Evolutionary conservation across 2,329 filamentous ascomycete species (phyloP).

Genomic region (Colletotrichum salicis): DNA sequence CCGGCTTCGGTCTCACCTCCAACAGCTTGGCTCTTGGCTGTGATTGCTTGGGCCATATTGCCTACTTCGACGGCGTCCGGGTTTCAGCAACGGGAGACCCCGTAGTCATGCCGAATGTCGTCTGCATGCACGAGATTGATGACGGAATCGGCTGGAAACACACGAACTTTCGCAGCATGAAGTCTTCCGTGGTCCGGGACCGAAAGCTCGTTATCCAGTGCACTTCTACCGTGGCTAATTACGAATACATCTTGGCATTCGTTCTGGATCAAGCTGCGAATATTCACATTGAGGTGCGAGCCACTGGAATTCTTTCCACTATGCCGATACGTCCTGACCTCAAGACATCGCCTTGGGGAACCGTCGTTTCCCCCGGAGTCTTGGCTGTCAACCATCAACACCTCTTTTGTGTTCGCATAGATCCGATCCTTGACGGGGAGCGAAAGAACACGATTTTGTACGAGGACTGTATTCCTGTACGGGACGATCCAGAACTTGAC

Average conservation of each 20-base stretch:
- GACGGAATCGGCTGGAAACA: constrained; percentile 80
- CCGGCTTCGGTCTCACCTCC: constrained; percentile 70
- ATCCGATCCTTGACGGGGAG: constrained; percentile 64
- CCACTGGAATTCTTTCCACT: constrained; percentile 68
- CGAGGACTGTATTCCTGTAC: constrained; percentile 11
- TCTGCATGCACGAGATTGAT: constrained; percentile 82
- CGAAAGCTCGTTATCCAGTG: constrained; percentile 69
- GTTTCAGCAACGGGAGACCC: constrained; percentile 71
- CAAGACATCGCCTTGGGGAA: constrained; percentile 58
- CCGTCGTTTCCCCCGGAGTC: constrained; percentile 66
- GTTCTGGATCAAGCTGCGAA: constrained; percentile 65
- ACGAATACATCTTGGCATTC: constrained; percentile 57
- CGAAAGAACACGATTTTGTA: constrained; percentile 57
- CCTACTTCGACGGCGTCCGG: constrained; percentile 66
- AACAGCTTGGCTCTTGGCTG: constrained; percentile 70
- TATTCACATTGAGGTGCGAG: constrained; percentile 65
- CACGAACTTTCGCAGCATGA: constrained; percentile 76
- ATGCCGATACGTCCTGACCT: constrained; percentile 63
- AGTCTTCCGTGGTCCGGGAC: constrained; percentile 63
- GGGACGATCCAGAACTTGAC: neutral
- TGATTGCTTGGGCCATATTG: constrained; percentile 59
- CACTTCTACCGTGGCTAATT: constrained; percentile 72
- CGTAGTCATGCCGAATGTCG: constrained; percentile 73
- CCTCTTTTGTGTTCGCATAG: constrained; percentile 67
- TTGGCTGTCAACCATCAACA: constrained; percentile 72